Conservation (phyloP, 2,329 filamentous ascomycete genomes). For the Beauveria medogensis region DNA sequence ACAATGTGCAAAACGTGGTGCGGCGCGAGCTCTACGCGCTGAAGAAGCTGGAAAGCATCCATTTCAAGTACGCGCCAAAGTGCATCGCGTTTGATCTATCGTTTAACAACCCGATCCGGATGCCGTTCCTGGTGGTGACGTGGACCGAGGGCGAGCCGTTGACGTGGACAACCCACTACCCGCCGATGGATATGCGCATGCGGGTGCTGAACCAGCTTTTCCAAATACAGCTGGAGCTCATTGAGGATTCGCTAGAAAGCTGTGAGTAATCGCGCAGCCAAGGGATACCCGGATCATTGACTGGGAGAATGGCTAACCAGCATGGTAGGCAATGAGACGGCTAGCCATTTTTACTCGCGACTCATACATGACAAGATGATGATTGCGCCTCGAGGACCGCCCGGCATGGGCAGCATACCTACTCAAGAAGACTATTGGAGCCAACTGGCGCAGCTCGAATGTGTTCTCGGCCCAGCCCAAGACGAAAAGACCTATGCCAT, state of each 20-base stretch:
- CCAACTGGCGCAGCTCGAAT: neutral
- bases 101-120: neutral
- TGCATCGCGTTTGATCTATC: neutral
- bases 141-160: neutral
- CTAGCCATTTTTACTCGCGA: neutral
- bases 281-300: neutral
- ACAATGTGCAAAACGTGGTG: neutral
- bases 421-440: neutral
- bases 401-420: neutral
- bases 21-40: neutral
- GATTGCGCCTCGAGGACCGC: neutral
- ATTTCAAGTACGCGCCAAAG: neutral
- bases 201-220: neutral
- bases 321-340: neutral
- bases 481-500: neutral
- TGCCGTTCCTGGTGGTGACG: neutral
- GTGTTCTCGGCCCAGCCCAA: neutral
- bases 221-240: neutral
- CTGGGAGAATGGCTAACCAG: neutral
- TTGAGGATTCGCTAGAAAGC: neutral
- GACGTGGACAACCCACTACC: neutral
- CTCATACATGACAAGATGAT: neutral
- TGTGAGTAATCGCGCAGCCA: neutral
- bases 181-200: neutral
- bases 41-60: neutral